A percentile compares a stretch with the other conserved stretches of the same genome.
Conservation (phyloP, 441 rosid genomes). For the Metrosideros polymorpha region DNA sequence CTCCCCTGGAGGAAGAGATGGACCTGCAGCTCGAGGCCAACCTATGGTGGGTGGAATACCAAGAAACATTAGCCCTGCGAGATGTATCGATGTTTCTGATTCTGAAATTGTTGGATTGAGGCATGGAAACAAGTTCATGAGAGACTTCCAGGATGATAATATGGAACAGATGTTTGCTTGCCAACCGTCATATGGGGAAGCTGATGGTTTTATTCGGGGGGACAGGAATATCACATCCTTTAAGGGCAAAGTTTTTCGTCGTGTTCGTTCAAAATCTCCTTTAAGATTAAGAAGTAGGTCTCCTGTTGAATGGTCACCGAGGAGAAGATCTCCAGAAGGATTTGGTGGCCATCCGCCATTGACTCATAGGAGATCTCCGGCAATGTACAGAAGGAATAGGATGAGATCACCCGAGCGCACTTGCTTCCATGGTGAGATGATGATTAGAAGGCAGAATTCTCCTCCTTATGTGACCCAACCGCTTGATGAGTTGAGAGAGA, state of each 20-base stretch:
- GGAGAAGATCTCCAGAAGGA: constrained; percentile 69
- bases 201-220: constrained; percentile 48
- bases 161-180: constrained; percentile 35
- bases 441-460: constrained; percentile 52
- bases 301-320: constrained; percentile 59
- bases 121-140: constrained; percentile 45
- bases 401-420: constrained; percentile 58
- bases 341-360: constrained; percentile 54
- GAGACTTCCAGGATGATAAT: constrained; percentile 38
- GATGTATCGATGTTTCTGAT: constrained; percentile 40
- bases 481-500: constrained; percentile 48
- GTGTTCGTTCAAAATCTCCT: constrained; percentile 70
- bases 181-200: constrained; percentile 48
- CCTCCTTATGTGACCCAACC: constrained; percentile 49
- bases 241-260: constrained; percentile 42
- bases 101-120: constrained; percentile 49
- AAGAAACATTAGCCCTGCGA: constrained; percentile 32
- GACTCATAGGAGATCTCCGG: constrained; percentile 53
- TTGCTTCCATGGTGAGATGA: constrained; percentile 47
- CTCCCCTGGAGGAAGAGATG: constrained; percentile 41
- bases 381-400: constrained; percentile 54
- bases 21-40: constrained; percentile 27
- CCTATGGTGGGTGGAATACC: constrained; percentile 45
- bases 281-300: constrained; percentile 50
- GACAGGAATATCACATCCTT: constrained; percentile 39